These are phyloP conservation scores for Trichosanthes cucumerina DNA, from an alignment of 306 rosid genomes.

Conservation along the genomic window DNA sequence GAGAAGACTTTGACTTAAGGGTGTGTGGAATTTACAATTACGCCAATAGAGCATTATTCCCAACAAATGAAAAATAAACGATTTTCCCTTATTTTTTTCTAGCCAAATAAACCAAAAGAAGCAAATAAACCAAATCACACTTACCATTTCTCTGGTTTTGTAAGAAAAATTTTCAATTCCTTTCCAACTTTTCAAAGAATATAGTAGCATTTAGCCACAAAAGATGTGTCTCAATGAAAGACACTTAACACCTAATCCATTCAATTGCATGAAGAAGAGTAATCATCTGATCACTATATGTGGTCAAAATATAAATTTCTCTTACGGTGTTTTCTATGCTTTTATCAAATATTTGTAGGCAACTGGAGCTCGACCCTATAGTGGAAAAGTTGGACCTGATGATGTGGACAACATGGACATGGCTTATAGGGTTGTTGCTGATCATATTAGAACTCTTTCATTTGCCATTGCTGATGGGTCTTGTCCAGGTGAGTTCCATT, in stretches of 20 bases:
- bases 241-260: neutral
- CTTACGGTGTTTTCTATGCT: neutral
- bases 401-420: conserved; percentile 80
- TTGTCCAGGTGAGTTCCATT: conserved; percentile 60
- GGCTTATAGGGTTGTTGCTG: conserved; percentile 82
- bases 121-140: neutral
- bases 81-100: neutral
- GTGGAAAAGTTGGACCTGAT: conserved; percentile 82
- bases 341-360: conserved; percentile 34
- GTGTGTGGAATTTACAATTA: neutral
- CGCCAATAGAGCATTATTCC: neutral
- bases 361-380: conserved; percentile 78
- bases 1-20: neutral
- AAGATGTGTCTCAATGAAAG: neutral
- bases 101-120: neutral
- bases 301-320: neutral
- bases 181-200: neutral
- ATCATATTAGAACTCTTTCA: conserved; percentile 61
- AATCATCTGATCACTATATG: neutral
- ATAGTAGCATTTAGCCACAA: conserved; percentile 1
- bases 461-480: conserved; percentile 97
- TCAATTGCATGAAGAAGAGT: neutral
- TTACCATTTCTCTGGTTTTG: neutral
- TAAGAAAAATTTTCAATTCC: neutral
- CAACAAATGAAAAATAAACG: neutral